Base-by-base conservation (phyloP, 768 basidiomycete genomes). In the Rhizopogon roseolus region DNA sequence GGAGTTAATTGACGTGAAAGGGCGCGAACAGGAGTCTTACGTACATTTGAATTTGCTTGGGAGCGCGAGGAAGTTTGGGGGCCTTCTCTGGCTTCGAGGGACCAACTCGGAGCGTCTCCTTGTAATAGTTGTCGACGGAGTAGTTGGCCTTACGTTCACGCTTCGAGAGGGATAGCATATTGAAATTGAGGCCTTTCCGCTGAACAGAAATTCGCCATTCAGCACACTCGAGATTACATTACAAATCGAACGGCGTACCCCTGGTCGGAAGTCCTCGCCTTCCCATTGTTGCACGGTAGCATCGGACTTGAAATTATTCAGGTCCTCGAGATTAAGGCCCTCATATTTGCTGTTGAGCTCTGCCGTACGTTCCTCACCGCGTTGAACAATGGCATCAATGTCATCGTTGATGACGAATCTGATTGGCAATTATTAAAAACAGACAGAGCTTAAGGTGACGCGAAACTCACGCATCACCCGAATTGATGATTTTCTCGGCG, bases 221-320 rank as follows among this genome's bases (percentile, higher is more conserved):
- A 54, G 51, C 17, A 49, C 10, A 55, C 25, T 54, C 13, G 37
- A 48, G n/a, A 38, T 32, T 7, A 6, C 19, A 8, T 10, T 4
- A 36, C 14, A 22, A 40, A 36, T 38, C 10, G 38, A 53, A 5
- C 5, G 41, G 68, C 81, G 50, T 60, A 88, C 86, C 57, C 88
- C 90, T 16, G 81, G 66, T 27, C 88, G 76, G 71, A 93, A 98
- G 63, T 96, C 93, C 68, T 97, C 92, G 34, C 94, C 94, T 62
- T 98, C 94, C 94, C 94, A 97, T 61, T 91, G 89, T 59, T 94
- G 90, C 32, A 93, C 82, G 22, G 86, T 88, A 27, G 86, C 88
- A 60, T 98, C 94, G 7, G 91, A 86, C 71, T 97, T 96, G 81
- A 98, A 99, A 74, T 92, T 98, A 66, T 89, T 95, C 34, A 98